Evolutionary conservation across 768 basidiomycete genomes (phyloP).

Genomic region (Kwoniella dendrophila): DNA sequence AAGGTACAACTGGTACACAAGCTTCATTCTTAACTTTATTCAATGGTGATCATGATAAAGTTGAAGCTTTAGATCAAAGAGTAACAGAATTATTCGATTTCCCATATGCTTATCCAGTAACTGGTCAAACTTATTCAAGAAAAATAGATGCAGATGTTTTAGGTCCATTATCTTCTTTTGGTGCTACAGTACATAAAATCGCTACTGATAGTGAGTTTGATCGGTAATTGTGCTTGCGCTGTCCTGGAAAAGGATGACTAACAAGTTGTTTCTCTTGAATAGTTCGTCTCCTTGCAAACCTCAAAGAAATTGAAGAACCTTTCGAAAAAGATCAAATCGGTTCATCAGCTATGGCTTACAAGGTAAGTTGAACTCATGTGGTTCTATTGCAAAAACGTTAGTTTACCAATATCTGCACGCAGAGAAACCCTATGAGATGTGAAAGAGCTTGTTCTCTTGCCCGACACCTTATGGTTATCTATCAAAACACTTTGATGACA

Average conservation of each 20-base stretch:
- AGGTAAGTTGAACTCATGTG: slow-evolving; percentile 53
- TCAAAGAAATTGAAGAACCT: slow-evolving; percentile 99
- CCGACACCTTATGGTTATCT: slow-evolving; percentile 92
- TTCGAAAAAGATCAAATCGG: slow-evolving; percentile 99
- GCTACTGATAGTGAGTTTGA: slow-evolving; percentile 72
- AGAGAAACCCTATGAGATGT: slow-evolving; percentile 95
- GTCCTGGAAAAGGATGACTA: not conserved
- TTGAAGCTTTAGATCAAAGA: slow-evolving; percentile 80
- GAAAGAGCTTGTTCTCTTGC: slow-evolving; percentile 95
- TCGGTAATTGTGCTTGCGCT: not conserved
- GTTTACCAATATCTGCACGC: not conserved
- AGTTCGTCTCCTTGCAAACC: slow-evolving; percentile 84
- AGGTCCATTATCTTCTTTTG: slow-evolving; percentile 79
- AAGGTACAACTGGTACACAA: slow-evolving; percentile 99
- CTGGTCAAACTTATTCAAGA: slow-evolving; percentile 96
- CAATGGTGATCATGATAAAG: slow-evolving; percentile 93
- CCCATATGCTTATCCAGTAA: slow-evolving; percentile 92
- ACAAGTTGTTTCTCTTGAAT: not conserved
- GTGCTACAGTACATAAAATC: slow-evolving; percentile 96
- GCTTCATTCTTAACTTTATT: slow-evolving; percentile 93
- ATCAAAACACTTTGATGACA: slow-evolving; percentile 96
- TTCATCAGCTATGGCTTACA: slow-evolving; percentile 93
- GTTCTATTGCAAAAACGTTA: not conserved
- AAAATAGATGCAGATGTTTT: slow-evolving; percentile 96
- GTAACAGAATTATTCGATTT: slow-evolving; percentile 93